Conservation (phyloP, 2,329 filamentous ascomycete species). For the Xylariaceae sp. region DNA sequence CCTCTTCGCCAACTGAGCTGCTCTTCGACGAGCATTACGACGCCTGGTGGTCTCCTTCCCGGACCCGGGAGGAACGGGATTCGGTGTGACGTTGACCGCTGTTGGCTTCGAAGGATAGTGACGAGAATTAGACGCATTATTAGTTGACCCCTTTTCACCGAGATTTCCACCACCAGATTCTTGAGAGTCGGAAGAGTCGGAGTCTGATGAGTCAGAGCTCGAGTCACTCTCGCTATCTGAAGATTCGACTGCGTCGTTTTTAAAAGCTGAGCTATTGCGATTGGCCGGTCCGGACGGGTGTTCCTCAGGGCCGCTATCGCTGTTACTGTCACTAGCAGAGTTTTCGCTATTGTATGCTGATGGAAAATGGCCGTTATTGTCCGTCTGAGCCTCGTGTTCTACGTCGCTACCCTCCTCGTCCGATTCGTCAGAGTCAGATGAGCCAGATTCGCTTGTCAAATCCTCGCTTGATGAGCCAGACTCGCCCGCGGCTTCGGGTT, state of each 20-base stretch:
- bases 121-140: neutral
- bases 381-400: neutral
- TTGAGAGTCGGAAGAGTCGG: neutral
- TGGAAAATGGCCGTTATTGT: neutral
- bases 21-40: conserved; percentile 46
- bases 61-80: conserved; percentile 29
- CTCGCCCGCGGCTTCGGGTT: conserved; percentile 16
- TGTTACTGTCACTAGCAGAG: conserved; percentile 21
- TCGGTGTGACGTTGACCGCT: neutral
- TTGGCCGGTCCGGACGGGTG: neutral
- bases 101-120: neutral
- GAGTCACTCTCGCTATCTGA: conserved; percentile 3
- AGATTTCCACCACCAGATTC: neutral
- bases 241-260: conserved; percentile 1
- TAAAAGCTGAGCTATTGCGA: neutral
- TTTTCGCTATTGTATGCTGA: conserved; percentile 15
- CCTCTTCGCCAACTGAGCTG: conserved; percentile 32
- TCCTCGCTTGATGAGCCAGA: neutral
- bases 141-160: neutral
- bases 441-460: neutral
- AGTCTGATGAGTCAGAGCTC: neutral
- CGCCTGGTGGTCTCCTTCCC: conserved; percentile 43
- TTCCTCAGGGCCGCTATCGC: conserved; percentile 26
- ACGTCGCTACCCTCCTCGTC: conserved; percentile 7
- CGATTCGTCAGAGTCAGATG: conserved; percentile 16